Conservation (phyloP, 768 basidiomycete species). For the Piloderma croceum region DNA sequence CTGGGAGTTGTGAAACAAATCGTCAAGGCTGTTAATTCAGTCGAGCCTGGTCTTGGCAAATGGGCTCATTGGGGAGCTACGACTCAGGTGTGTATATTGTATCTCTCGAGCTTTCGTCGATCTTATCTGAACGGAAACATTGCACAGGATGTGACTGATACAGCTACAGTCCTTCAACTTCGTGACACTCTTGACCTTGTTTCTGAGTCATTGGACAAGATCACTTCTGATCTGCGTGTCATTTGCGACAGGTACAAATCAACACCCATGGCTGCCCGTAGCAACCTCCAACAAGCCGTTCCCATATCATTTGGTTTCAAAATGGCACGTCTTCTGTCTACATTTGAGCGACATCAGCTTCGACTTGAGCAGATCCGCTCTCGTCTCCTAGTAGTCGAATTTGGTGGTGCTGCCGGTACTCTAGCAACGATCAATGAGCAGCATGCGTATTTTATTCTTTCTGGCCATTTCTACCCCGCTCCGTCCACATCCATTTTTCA, state of each 20-base stretch:
- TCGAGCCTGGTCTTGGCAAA: slow-evolving; percentile 34
- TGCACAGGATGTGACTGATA: slow-evolving; percentile 43
- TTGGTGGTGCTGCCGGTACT: slow-evolving; percentile 42
- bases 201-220: slow-evolving; percentile 22
- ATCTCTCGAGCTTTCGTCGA: too few relatives aligned
- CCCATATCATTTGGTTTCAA: slow-evolving; percentile 48
- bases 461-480: too few relatives aligned
- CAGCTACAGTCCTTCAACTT: slow-evolving; percentile 39
- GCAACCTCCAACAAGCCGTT: slow-evolving; percentile 44
- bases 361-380: slow-evolving; percentile 32
- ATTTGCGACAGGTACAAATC: slow-evolving; percentile 28
- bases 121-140: slow-evolving; percentile 3
- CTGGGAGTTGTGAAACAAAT: slow-evolving; percentile 40
- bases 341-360: slow-evolving; percentile 35
- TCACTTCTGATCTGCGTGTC: slow-evolving; percentile 23
- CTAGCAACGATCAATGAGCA: slow-evolving; percentile 38
- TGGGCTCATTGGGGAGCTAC: slow-evolving; percentile 47
- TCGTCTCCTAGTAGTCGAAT: slow-evolving; percentile 37
- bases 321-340: slow-evolving; percentile 37
- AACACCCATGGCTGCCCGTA: slow-evolving; percentile 42
- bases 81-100: slow-evolving; percentile 33
- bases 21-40: slow-evolving; percentile 31
- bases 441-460: too few relatives aligned
- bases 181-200: slow-evolving; percentile 33
- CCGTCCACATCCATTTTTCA: too few relatives aligned